phyloP scores from a whole-genome alignment of 345 rosid species.

The Zanthoxylum bungeanum region DNA sequence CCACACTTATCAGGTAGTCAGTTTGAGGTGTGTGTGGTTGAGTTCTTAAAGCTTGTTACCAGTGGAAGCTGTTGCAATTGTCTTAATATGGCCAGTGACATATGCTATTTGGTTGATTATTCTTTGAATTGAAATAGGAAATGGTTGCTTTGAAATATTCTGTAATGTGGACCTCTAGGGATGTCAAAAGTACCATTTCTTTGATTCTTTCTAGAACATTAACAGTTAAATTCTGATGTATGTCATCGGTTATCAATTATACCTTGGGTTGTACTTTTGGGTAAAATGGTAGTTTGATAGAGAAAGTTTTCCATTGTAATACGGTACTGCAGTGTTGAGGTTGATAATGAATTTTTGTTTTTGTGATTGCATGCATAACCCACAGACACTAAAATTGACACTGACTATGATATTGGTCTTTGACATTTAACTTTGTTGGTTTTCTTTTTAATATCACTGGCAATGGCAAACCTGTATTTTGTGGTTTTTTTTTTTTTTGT shows the following conservation, averaged over 20 bases:
- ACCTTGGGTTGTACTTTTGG: not conserved
- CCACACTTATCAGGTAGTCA: not conserved
- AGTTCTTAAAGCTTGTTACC: not conserved
- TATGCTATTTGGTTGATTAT: not conserved
- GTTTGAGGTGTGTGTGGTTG: not conserved
- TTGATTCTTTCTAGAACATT: not conserved
- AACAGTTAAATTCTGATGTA: not conserved
- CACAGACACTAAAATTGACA: not conserved
- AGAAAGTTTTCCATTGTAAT: not conserved
- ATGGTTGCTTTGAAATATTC: not conserved
- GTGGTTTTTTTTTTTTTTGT: too few relatives aligned
- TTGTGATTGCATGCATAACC: not conserved
- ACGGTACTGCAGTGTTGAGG: not conserved
- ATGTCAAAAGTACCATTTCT: not conserved
- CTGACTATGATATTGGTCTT: not conserved
- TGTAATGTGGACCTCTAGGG: not conserved
- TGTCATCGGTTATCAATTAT: too few relatives aligned
- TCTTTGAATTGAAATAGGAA: not conserved
- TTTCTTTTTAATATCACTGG: constrained; percentile 1
- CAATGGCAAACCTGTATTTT: too few relatives aligned
- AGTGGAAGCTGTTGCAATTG: not conserved
- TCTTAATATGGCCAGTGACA: not conserved
- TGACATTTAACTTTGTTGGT: not conserved
- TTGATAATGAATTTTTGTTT: not conserved
- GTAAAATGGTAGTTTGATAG: not conserved